These are phyloP conservation scores for Colletotrichum brevisporum DNA, from an alignment of 2,329 filamentous ascomycete species.

Conservation along the genomic window DNA sequence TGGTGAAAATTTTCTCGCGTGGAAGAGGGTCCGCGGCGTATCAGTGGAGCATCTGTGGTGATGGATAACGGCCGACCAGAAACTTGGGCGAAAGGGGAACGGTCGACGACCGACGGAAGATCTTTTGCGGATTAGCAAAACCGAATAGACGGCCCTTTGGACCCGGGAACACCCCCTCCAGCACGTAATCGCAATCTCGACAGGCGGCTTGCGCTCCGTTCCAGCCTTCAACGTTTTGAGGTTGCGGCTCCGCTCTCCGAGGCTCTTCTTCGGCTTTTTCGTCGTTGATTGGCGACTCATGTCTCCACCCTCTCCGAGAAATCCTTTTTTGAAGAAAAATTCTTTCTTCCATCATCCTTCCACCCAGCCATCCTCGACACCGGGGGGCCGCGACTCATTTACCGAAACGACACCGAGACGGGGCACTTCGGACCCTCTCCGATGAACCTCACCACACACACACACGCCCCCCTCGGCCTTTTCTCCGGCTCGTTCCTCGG, in stretches of 20 bases:
- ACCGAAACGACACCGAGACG: slow-evolving; percentile 32
- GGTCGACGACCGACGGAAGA: not conserved
- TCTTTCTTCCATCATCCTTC: slow-evolving; percentile 1
- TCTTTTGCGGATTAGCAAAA: not conserved
- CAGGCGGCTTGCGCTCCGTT: slow-evolving; percentile 11
- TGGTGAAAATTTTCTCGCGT: not conserved
- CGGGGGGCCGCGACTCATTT: slow-evolving; percentile 12
- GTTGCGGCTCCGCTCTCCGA: slow-evolving; percentile 1
- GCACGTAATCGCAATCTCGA: slow-evolving; percentile 3
- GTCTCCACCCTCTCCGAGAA: slow-evolving; percentile 3
- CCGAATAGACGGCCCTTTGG: slow-evolving; percentile 11
- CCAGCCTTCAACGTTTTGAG: slow-evolving; percentile 1
- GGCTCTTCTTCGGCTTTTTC: slow-evolving; percentile 30
- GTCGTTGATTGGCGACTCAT: slow-evolving; percentile 9
- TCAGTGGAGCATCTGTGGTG: not conserved
- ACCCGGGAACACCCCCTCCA: not conserved
- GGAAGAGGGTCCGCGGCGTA: not conserved
- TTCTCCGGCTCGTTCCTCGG: not conserved
- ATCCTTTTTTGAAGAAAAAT: slow-evolving; percentile 9
- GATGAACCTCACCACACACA: slow-evolving; percentile 8
- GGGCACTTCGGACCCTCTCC: slow-evolving; percentile 11
- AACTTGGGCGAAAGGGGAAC: not conserved
- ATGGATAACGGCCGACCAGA: not conserved
- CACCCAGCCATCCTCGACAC: slow-evolving; percentile 8
- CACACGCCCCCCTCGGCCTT: not conserved